Base-by-base conservation (phyloP, 2,329 filamentous ascomycete genomes). In the Aspergillus japonicus region DNA sequence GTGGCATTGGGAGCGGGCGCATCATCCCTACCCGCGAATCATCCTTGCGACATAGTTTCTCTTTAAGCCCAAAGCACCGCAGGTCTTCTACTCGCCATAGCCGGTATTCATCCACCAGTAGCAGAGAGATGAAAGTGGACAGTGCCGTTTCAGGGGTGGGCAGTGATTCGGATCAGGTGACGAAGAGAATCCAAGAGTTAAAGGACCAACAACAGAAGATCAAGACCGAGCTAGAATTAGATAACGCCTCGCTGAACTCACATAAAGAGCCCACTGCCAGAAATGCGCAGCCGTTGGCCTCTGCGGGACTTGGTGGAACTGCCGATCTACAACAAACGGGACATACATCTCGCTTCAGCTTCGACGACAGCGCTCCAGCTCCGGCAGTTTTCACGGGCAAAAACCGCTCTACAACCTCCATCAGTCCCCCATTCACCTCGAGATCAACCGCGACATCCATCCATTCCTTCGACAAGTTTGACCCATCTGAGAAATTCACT, bases 21-120 rank as follows among this genome's bases (percentile, higher is more conserved):
- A 75, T 81, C 7, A 90, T 92, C 56, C 89, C 89, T 0, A 74
- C 81, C 7, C 83, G 88, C 58, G 88, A 90, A 57, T 92, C 88
- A 1, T 91, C 88, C 42, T 76, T 90, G 39, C 79, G 84, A 54
- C 89, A 78, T 66, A 77, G 71, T 57, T 72, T 84, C 66, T 80
- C 83, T 1, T 81, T 81, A 8, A 75, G 78, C 21, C 81, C 79
- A 48, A 79, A 82, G 73, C 81, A 85, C 57, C 81, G 83, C 1
- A 80, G 81, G 56, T 79, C 84, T 24, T 79, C 84, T 26, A 85
- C 73, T 59, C 76, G 77, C 33, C 77, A 80, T 52, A 78, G 71
- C 60, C 69, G 75, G 54, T 75, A 74, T 60, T 66, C 72, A 16
- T 77, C 71, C 8, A 73, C 69, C 35, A 72, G 72, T 50, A 74